phyloP scores from a whole-genome alignment of 805 yeast species.

The Metschnikowia cubensis region DNA sequence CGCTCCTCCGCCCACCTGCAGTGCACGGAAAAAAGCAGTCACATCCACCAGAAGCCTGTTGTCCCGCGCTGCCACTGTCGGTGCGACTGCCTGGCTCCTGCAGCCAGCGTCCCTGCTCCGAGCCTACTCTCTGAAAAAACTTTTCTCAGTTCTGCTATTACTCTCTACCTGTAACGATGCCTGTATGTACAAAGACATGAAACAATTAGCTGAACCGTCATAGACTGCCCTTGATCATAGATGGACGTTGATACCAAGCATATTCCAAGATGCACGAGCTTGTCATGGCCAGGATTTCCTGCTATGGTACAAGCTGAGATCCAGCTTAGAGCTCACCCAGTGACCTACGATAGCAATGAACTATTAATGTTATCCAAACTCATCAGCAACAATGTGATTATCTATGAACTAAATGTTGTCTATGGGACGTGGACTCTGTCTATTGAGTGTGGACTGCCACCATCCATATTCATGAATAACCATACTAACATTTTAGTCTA shows the following conservation, averaged over 20 bases:
- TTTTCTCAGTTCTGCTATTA: constrained; percentile 13
- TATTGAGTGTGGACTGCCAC: too few relatives aligned
- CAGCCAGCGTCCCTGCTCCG: constrained; percentile 3
- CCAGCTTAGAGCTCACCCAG: too few relatives aligned
- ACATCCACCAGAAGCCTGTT: constrained; percentile 4
- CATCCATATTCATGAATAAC: not conserved
- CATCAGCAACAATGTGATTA: too few relatives aligned
- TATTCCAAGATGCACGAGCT: too few relatives aligned
- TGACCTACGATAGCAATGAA: too few relatives aligned
- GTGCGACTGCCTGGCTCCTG: constrained; percentile 4
- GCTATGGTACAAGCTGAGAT: too few relatives aligned
- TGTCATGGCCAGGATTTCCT: too few relatives aligned
- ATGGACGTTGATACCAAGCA: not conserved
- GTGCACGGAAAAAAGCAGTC: constrained; percentile 14
- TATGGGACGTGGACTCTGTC: too few relatives aligned
- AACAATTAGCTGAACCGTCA: too few relatives aligned
- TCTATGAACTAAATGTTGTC: too few relatives aligned
- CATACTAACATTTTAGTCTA: constrained; percentile 56
- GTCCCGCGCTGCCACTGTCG: not conserved
- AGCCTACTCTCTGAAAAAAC: constrained; percentile 13
- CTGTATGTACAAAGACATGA: constrained; percentile 32
- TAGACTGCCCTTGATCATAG: not conserved
- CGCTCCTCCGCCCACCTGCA: not conserved
- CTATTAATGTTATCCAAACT: too few relatives aligned
- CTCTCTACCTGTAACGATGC: constrained; percentile 30